Conservation (phyloP, 495 filamentous ascomycete genomes). For the Neurospora terricola region DNA sequence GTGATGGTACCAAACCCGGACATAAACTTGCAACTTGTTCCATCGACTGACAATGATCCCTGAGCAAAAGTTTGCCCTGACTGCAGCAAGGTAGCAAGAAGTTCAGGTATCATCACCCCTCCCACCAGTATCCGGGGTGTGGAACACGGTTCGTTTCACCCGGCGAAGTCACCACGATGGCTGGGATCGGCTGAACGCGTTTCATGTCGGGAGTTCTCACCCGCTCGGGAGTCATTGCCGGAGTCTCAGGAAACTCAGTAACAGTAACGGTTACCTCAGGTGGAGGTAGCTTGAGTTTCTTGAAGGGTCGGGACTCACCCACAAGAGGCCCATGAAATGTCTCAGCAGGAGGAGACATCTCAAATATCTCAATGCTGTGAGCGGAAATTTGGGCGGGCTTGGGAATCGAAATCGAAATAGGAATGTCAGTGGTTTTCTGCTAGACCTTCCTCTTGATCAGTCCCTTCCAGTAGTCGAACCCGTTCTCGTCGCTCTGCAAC, state of each 20-base stretch:
- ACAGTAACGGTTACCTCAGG: not conserved
- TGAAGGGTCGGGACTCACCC: not conserved
- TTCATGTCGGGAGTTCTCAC: not conserved
- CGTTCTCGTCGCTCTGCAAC: constrained; percentile 94
- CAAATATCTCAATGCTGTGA: not conserved
- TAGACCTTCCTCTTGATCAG: constrained; percentile 73
- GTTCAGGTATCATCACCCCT: not conserved
- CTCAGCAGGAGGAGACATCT: not conserved
- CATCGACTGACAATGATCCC: not conserved
- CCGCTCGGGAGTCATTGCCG: not conserved
- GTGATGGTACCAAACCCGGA: not conserved
- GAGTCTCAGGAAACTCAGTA: not conserved
- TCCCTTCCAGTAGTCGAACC: constrained; percentile 95
- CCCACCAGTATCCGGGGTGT: not conserved
- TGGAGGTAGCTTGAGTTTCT: not conserved
- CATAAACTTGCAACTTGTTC: not conserved
- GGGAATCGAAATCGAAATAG: not conserved
- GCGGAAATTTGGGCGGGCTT: not conserved
- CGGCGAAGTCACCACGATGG: not conserved
- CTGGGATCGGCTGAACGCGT: not conserved
- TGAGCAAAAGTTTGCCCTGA: not conserved
- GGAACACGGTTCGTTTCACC: not conserved
- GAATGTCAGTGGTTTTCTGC: constrained; percentile 5
- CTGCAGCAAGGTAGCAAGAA: not conserved
- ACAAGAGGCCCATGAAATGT: not conserved